Percentiles rank a stretch among this genome's conserved stretches.
phyloP scores from a whole-genome alignment of 768 basidiomycete genomes.

The Pulveroboletus sp. region DNA sequence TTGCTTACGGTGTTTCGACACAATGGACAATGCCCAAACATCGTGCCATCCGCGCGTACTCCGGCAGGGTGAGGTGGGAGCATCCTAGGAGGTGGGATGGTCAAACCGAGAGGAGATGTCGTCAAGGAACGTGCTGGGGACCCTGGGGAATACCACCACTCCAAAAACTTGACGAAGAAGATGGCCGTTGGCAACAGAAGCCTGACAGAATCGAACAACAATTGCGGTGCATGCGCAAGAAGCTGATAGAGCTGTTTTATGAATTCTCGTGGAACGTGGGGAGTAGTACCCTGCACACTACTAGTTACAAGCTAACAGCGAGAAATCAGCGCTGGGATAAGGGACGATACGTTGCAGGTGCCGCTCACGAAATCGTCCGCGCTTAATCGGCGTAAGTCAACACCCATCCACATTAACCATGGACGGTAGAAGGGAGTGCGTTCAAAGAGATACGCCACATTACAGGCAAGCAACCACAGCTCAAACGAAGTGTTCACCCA shows the following conservation, averaged over 20 bases:
- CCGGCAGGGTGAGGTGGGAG: conserved; percentile 72
- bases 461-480: conserved; percentile 76
- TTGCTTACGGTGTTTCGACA: conserved; percentile 72
- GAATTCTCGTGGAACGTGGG: conserved; percentile 33
- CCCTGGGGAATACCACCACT: conserved; percentile 98
- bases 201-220: conserved; percentile 72
- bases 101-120: conserved; percentile 56
- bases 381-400: conserved; percentile 76
- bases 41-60: conserved; percentile 53
- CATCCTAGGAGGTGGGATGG: conserved; percentile 72
- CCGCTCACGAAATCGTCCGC: conserved; percentile 70
- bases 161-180: conserved; percentile 93
- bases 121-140: conserved; percentile 78
- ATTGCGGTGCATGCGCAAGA: conserved; percentile 50
- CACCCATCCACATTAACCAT: conserved; percentile 82
- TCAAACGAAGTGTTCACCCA: conserved; percentile 77
- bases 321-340: background rate
- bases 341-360: background rate
- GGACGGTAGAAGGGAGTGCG: conserved; percentile 82
- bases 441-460: conserved; percentile 88
- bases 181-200: conserved; percentile 82
- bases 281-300: conserved; percentile 11
- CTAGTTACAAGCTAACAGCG: conserved; percentile 14
- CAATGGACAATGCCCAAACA: conserved; percentile 82
- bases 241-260: conserved; percentile 43